Base-by-base conservation (phyloP, 768 basidiomycete genomes). In the Amanita brunnescens region DNA sequence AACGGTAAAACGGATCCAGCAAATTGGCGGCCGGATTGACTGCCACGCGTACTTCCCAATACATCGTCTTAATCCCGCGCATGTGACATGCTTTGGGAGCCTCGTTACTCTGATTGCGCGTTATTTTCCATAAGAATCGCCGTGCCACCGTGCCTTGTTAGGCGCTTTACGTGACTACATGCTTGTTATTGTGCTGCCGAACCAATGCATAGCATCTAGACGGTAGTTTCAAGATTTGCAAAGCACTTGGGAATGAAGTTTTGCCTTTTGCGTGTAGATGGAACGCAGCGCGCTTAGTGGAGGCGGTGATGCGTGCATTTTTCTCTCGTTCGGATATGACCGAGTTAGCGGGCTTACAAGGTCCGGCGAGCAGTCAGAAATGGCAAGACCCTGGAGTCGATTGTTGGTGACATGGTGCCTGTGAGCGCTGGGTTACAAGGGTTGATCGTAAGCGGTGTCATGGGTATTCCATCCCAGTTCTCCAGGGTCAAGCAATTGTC, bases 291-390 rank as follows among this genome's bases (percentile, higher is more conserved):
- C 37, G 49, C 29, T 26, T 38, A 39, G 45, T 18, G 47, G 35
- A 38, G 47, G 37, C 21, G 35, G 29, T 49, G 49, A 49, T 49
- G 49, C 34, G 38, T 39, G 48, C 23, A 56, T 62, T 58, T 55
- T 61, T 62, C 54, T 64, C 66, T 66, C 64, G 60, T 67, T 70
- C 68, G 66, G 68, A 61, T 71, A 71, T 76, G 70, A 72, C 74
- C 71, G 72, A 70, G 77, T 67, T 13, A n/a, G 63, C 62, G 70
- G 73, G 67, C 72, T 65, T 61, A 69, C 66, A 68, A 70, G 74
- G 71, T 73, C 70, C 72, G 74, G 69, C 62, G 64, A 50, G 54
- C 45, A 45, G 47, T 58, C 64, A 59, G 59, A 72, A 73, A 69
- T 67, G 69, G 67, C 63, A 73, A 73, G 62, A 60, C 64, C 56